Conservation (phyloP, 352 stramenopile species). For the Phytophthora cryptogea region DNA sequence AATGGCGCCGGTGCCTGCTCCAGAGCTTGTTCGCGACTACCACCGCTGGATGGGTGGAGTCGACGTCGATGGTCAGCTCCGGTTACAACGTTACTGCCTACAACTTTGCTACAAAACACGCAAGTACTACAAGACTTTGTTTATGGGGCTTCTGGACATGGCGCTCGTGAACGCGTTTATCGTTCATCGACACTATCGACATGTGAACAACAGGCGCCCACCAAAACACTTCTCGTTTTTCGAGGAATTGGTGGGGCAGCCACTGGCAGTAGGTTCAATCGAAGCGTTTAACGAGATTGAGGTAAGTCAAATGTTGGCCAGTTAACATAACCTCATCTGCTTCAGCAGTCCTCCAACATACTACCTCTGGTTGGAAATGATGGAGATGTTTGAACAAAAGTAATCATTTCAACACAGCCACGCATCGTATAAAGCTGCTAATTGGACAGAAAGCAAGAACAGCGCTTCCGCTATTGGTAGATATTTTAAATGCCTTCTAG, state of each 20-base stretch:
- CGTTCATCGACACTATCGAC: slow-evolving; percentile 2
- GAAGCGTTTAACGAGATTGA: background rate
- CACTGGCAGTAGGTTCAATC: background rate
- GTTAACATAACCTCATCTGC: too few species aligned
- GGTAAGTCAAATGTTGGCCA: slow-evolving; percentile 5
- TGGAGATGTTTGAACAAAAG: too few species aligned
- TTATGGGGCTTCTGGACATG: slow-evolving; percentile 12
- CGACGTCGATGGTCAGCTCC: too few species aligned
- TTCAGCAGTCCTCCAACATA: too few species aligned
- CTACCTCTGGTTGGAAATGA: too few species aligned
- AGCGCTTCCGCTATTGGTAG: too few species aligned
- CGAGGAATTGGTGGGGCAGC: slow-evolving; percentile 3
- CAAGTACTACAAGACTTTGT: slow-evolving; percentile 16
- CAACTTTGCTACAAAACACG: too few species aligned
- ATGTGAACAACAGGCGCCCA: slow-evolving; percentile 4
- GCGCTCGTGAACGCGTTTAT: slow-evolving; percentile 13
- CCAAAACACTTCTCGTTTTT: slow-evolving; percentile 15
- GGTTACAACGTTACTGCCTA: slow-evolving; percentile 7
- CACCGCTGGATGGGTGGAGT: slow-evolving; percentile 4
- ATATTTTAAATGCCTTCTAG: too few species aligned
- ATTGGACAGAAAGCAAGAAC: too few species aligned
- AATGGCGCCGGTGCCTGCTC: slow-evolving; percentile 7
- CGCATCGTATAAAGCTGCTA: too few species aligned
- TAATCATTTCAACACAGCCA: too few species aligned
- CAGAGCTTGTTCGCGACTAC: slow-evolving; percentile 4